A percentile compares a stretch with the other conserved stretches of the same genome.
Conservation (phyloP, 371 early-diverging fungal genomes). For the Mortierella sp. region DNA sequence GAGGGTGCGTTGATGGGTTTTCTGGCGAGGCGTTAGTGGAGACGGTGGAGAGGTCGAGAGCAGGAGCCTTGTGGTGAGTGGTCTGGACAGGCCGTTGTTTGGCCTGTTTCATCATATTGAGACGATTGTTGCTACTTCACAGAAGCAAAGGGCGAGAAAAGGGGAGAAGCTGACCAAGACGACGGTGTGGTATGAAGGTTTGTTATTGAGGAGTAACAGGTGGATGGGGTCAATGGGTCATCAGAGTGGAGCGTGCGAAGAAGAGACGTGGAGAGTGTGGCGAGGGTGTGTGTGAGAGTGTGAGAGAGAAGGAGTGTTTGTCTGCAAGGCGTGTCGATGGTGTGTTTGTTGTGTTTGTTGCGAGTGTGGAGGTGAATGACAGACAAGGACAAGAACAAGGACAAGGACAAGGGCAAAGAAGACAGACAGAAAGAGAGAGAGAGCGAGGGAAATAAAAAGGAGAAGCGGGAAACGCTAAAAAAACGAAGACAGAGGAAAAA, state of each 20-base stretch:
- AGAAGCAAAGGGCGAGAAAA: neutral
- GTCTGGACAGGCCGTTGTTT: conserved; percentile 28
- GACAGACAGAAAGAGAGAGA: neutral
- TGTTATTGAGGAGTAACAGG: neutral
- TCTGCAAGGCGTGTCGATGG: neutral
- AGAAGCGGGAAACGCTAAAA: neutral
- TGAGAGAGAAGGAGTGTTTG: neutral
- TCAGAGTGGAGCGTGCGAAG: conserved; percentile 2
- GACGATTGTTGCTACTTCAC: neutral
- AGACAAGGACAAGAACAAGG: neutral
- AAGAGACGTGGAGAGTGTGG: neutral
- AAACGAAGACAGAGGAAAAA: neutral
- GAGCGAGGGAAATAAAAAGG: neutral
- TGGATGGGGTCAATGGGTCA: conserved; percentile 22
- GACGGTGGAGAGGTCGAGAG: conserved; percentile 59
- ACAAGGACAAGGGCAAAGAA: neutral
- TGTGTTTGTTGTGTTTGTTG: neutral
- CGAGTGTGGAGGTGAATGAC: neutral
- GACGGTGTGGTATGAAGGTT: neutral
- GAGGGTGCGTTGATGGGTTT: conserved; percentile 39
- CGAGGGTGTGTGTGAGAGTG: conserved; percentile 3
- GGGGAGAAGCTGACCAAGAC: neutral
- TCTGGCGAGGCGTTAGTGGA: conserved; percentile 53
- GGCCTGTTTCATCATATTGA: conserved; percentile 45
- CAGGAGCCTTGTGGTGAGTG: conserved; percentile 32